These are phyloP conservation scores for Arabidopsis thaliana DNA, from an alignment of 345 rosid species.

Conservation along the genomic window DNA sequence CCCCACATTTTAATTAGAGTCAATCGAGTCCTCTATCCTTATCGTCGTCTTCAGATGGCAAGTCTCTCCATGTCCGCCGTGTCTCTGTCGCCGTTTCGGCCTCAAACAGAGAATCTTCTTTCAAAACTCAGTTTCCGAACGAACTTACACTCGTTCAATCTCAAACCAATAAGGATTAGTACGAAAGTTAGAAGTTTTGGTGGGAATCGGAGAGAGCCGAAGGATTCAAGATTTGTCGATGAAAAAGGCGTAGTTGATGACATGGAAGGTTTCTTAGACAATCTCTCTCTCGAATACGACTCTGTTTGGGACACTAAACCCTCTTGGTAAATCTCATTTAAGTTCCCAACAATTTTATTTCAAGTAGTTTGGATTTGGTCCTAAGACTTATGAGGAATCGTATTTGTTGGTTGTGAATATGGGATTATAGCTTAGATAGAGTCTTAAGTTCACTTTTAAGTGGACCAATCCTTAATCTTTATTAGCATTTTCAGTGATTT, in stretches of 20 bases:
- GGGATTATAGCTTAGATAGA: neutral
- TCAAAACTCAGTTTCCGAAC: conserved; percentile 18
- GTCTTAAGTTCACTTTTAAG: neutral
- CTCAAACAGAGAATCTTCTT: conserved; percentile 17
- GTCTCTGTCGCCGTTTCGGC: conserved; percentile 30
- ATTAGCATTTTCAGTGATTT: conserved; percentile 9
- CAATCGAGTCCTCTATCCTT: conserved; percentile 41
- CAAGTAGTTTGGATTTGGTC: neutral
- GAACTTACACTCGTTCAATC: neutral
- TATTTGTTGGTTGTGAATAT: neutral
- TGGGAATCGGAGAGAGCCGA: conserved; percentile 51
- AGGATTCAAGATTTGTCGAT: conserved; percentile 62
- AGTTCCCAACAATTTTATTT: neutral
- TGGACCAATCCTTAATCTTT: neutral
- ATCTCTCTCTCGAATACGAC: conserved; percentile 92
- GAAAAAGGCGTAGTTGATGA: conserved; percentile 74
- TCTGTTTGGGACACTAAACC: conserved; percentile 99
- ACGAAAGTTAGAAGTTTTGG: conserved; percentile 48
- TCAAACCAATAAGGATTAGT: conserved; percentile 32
- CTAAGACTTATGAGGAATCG: neutral
- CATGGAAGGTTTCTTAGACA: conserved; percentile 87
- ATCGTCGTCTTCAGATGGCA: conserved; percentile 33
- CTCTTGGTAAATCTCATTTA: conserved; percentile 58
- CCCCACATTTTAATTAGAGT: conserved; percentile 32
- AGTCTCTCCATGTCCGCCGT: conserved; percentile 41